Evolutionary conservation across 305 asterid genomes (phyloP).

Genomic region (Rubia tinctorum): DNA sequence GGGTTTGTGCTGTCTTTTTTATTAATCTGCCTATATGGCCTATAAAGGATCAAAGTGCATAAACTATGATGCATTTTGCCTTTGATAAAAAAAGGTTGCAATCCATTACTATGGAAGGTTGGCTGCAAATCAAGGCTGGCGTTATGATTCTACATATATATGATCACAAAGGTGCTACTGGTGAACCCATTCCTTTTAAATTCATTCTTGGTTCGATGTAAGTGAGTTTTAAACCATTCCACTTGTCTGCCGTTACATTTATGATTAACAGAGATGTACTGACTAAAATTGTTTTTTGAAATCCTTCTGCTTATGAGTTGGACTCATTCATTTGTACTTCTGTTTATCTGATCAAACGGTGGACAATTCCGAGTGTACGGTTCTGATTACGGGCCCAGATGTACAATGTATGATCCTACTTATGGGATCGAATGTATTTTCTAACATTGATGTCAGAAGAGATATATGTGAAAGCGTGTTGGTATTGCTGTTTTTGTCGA

Average conservation of each 20-base stretch:
- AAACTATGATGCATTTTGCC: constrained; percentile 1
- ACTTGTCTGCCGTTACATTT: background rate
- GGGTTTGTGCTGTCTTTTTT: background rate
- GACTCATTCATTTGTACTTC: too few species aligned
- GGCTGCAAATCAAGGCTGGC: constrained; percentile 93
- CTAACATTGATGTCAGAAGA: too few species aligned
- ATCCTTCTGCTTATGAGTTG: background rate
- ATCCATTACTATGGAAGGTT: constrained; percentile 93
- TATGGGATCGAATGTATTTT: too few species aligned
- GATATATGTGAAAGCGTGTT: too few species aligned
- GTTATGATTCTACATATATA: constrained; percentile 57
- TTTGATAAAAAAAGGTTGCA: constrained; percentile 43
- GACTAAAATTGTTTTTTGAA: background rate
- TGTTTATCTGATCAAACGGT: too few species aligned
- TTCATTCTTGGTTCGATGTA: constrained; percentile 45
- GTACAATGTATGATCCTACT: too few species aligned
- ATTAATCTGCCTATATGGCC: background rate
- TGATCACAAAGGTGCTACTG: constrained; percentile 74
- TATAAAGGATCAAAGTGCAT: background rate
- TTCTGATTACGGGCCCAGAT: too few species aligned
- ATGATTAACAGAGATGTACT: background rate
- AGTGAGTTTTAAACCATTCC: constrained; percentile 30
- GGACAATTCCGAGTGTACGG: too few species aligned
- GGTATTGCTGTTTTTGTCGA: too few species aligned
- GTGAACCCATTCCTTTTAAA: constrained; percentile 35